Evolutionary conservation across 129 eudicot genomes (phyloP).

Genomic region (Helianthus tuberosus): DNA sequence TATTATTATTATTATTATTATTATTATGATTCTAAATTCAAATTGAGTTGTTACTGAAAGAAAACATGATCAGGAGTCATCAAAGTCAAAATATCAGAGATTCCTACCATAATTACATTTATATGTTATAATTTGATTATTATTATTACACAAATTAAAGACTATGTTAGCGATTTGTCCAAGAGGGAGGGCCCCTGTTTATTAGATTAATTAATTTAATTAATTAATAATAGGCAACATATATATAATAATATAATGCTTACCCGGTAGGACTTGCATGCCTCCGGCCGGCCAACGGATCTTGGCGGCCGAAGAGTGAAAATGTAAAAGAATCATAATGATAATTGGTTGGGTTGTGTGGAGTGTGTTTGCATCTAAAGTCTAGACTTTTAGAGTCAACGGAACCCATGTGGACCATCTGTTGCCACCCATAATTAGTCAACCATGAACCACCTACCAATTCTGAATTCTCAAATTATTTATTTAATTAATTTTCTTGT

Average conservation of each 20-base stretch:
- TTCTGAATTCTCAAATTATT: too few relatives aligned
- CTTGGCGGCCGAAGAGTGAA: too few relatives aligned
- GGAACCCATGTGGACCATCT: slow-evolving; percentile 15
- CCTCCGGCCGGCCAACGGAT: too few relatives aligned
- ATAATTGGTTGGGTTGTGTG: not conserved
- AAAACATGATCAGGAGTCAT: too few relatives aligned
- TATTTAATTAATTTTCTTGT: too few relatives aligned
- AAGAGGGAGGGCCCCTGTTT: too few relatives aligned
- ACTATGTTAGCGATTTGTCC: not conserved
- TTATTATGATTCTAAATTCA: not conserved
- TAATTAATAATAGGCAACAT: not conserved
- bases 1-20: too few relatives aligned
- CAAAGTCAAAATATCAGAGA: too few relatives aligned
- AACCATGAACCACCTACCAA: not conserved
- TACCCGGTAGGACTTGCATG: too few relatives aligned
- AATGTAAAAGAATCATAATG: not conserved
- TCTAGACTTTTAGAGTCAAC: slow-evolving; percentile 24
- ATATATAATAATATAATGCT: too few relatives aligned
- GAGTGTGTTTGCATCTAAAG: slow-evolving; percentile 10
- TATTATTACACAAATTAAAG: not conserved
- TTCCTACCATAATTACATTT: too few relatives aligned
- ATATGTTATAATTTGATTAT: not conserved
- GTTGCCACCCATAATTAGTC: not conserved
- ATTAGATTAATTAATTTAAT: not conserved
- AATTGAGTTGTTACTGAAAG: not conserved